Evolutionary conservation across 257 asterid genomes (phyloP).

Genomic region (Prunella vulgaris): DNA sequence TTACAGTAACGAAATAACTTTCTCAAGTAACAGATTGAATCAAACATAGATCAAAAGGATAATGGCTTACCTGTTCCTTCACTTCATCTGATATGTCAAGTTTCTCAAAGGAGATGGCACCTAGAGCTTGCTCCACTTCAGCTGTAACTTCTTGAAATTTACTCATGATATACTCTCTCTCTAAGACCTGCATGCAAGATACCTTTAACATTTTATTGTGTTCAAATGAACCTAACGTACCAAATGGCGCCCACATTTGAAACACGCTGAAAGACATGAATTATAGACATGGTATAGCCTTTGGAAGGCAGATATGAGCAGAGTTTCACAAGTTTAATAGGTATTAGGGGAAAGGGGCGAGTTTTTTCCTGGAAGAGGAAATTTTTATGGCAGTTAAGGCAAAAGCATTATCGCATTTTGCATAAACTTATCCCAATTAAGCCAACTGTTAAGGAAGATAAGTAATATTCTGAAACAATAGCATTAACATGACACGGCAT

Average conservation of each 20-base stretch:
- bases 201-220: slow-evolving; percentile 7
- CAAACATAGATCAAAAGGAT: slow-evolving; percentile 1
- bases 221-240: neutral
- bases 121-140: slow-evolving; percentile 77
- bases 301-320: neutral
- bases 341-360: neutral
- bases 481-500: no score
- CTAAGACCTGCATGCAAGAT: slow-evolving; percentile 66
- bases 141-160: slow-evolving; percentile 74
- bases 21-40: slow-evolving; percentile 8
- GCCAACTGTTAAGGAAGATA: no score
- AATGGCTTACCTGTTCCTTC: slow-evolving; percentile 71
- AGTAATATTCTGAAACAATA: no score
- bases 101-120: slow-evolving; percentile 65
- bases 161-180: slow-evolving; percentile 69
- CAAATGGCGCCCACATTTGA: neutral
- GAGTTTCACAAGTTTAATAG: neutral
- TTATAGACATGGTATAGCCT: neutral
- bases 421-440: no score
- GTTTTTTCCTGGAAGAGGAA: no score
- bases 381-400: no score
- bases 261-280: neutral
- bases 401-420: no score
- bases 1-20: neutral
- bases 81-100: slow-evolving; percentile 97